Base-by-base conservation (phyloP, 2,329 filamentous ascomycete genomes). In the Zalaria sp. region DNA sequence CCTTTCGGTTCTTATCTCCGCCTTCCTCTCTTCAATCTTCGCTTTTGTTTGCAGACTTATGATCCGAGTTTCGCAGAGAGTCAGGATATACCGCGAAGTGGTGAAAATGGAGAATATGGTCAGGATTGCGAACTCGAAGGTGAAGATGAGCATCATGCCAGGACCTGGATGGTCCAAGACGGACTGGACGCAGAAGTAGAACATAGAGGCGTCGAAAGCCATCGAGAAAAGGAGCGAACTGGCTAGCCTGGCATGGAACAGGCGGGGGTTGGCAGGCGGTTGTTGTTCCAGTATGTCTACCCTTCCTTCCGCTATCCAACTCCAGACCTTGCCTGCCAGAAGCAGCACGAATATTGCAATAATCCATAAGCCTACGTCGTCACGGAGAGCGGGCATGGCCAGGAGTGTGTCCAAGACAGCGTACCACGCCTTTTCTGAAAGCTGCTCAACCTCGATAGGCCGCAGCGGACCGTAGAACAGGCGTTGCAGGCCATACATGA, bases 91-190 rank as follows among this genome's bases (percentile, higher is more conserved):
- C 45, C 88, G 79, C 42, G 78, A 69, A 2, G 76, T 72, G 0
- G 87, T 94, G 38, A 89, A 87, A 40, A 78, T 69, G 1, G 89
- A 93, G 40, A 79, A 80, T 6, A 93, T 81, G 2, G 78, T 72
- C 46, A 96, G 66, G 35, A 98, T 79, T 32, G 89, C 88, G 57
- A 96, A 96, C 60, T 98, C 91, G 53, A 98, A 98, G 4, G 93
- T 78, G 56, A 98, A 98, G 87, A 98, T 96, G 48, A 98, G 87
- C 87, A 96, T 98, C 83, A 98, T 96, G 45, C 93, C 91, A 0
- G 89, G 87, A n/a, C 83, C 74, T 2, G 89, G 85, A 57, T 93
- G 80, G 44, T 83, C 79, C 39, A 95, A 78, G 28, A 96, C 88
- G 0, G 82, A 85, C 27, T 79, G 75, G 46, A 93, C 71, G 44